Conservation (phyloP, 1,284 basidiomycete genomes). For the Heterobasidion irregulare region DNA sequence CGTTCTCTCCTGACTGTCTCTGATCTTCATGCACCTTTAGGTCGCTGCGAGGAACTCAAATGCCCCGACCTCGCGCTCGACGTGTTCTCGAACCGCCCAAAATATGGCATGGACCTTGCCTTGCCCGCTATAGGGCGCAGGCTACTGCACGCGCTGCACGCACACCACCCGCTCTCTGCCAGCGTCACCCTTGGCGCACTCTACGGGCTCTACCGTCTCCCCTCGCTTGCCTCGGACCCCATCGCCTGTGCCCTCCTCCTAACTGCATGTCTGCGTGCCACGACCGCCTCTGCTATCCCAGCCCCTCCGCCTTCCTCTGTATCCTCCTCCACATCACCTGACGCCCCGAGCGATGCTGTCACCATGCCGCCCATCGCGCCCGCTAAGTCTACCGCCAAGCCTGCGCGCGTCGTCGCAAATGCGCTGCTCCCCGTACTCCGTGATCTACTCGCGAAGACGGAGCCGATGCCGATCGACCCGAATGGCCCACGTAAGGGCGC, state of each 20-base stretch:
- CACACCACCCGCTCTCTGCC: conserved; percentile 35
- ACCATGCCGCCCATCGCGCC: too few relatives aligned
- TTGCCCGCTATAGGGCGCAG: conserved; percentile 40
- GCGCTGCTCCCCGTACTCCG: conserved; percentile 34
- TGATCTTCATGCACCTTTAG: conserved; percentile 22
- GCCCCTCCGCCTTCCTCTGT: conserved; percentile 8
- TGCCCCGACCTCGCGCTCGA: conserved; percentile 48
- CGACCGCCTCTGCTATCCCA: conserved; percentile 1
- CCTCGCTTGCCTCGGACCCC: conserved; percentile 44
- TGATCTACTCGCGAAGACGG: conserved; percentile 21
- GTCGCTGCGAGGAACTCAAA: conserved; percentile 47
- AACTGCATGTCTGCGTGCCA: conserved; percentile 38
- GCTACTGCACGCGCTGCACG: conserved; percentile 35
- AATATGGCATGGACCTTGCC: conserved; percentile 48
- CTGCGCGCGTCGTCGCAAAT: conserved; percentile 25
- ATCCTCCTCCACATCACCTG: background rate
- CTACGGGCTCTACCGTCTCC: conserved; percentile 42
- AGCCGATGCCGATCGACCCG: conserved; percentile 17
- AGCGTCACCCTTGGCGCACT: conserved; percentile 40
- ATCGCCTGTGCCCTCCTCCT: conserved; percentile 47
- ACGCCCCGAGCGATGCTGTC: too few relatives aligned
- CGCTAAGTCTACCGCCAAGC: conserved; percentile 18
- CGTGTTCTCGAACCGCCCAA: conserved; percentile 52
- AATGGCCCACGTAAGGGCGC: conserved; percentile 12
- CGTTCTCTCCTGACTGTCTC: background rate